These are phyloP conservation scores for Starmerella roubikii DNA, from an alignment of 805 yeast genomes.

Conservation along the genomic window DNA sequence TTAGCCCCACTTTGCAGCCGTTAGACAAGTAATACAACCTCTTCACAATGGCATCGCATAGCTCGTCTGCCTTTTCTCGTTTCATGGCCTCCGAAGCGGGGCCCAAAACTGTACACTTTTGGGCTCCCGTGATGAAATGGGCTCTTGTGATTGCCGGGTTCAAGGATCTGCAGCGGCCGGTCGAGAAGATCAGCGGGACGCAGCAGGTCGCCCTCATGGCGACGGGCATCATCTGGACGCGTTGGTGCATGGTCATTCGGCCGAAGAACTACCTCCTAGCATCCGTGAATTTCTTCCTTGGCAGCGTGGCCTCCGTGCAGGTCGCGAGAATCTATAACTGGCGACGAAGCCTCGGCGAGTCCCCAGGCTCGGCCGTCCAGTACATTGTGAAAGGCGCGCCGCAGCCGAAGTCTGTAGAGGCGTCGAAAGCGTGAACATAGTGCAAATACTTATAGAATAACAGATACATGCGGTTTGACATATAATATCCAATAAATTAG, in stretches of 20 bases:
- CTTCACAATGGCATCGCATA: slow-evolving; percentile 4
- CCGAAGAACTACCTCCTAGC: slow-evolving; percentile 84
- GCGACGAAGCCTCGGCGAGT: slow-evolving; percentile 53
- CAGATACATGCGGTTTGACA: too few relatives aligned
- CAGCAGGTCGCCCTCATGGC: slow-evolving; percentile 76
- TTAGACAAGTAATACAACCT: neutral
- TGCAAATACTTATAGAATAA: too few relatives aligned
- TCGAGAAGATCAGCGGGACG: slow-evolving; percentile 78
- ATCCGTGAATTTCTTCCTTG: slow-evolving; percentile 85
- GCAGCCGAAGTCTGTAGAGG: too few relatives aligned
- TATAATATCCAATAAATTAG: too few relatives aligned
- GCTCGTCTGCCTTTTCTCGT: slow-evolving; percentile 36
- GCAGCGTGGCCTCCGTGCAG: slow-evolving; percentile 80
- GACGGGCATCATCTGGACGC: slow-evolving; percentile 93
- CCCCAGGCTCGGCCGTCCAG: slow-evolving; percentile 39
- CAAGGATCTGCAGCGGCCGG: slow-evolving; percentile 78
- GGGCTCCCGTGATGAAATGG: slow-evolving; percentile 66
- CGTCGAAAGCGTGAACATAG: too few relatives aligned
- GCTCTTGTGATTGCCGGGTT: slow-evolving; percentile 82
- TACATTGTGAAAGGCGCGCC: slow-evolving; percentile 33
- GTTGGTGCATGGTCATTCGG: slow-evolving; percentile 89
- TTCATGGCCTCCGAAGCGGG: slow-evolving; percentile 83
- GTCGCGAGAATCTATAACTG: slow-evolving; percentile 54
- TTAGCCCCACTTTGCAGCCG: too few relatives aligned
- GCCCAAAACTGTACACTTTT: slow-evolving; percentile 92